Evolutionary conservation across 225 moss, liverwort and hornwort genomes (phyloP).

Genomic region (Ulota crispa): DNA sequence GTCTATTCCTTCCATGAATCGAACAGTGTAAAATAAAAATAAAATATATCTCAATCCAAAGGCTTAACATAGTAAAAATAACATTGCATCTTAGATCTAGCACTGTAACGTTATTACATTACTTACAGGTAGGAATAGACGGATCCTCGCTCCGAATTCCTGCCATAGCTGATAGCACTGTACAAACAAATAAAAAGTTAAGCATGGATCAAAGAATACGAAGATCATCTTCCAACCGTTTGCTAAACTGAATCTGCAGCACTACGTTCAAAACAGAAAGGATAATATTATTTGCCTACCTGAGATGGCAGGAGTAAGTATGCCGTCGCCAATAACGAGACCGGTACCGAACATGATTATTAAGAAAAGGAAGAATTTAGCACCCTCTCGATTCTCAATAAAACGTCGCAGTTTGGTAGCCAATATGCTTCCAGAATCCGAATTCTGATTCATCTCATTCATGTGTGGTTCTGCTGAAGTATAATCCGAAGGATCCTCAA

Average conservation of each 20-base stretch:
- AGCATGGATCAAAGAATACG: background rate
- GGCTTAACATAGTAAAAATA: background rate
- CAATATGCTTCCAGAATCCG: conserved; percentile 9
- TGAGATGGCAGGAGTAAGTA: conserved; percentile 89
- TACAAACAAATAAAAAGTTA: conserved; percentile 21
- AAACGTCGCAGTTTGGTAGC: conserved; percentile 36
- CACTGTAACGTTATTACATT: background rate
- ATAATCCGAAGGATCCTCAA: conserved; percentile 27
- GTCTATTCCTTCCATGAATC: background rate
- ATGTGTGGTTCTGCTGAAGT: conserved; percentile 13
- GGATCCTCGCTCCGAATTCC: conserved; percentile 67
- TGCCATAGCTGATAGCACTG: conserved; percentile 81
- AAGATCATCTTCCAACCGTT: background rate
- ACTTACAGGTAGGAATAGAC: conserved; percentile 51
- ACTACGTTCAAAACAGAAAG: conserved; percentile 1
- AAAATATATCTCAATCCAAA: background rate
- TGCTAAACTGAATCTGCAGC: background rate
- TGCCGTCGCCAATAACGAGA: conserved; percentile 80
- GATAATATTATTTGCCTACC: conserved; percentile 37
- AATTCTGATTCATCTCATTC: background rate
- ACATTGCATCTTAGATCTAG: conserved; percentile 9
- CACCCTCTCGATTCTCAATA: conserved; percentile 45
- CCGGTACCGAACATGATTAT: conserved; percentile 64
- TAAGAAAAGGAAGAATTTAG: conserved; percentile 49
- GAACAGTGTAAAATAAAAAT: background rate